Evolutionary conservation across 495 filamentous ascomycete species (phyloP).

Genomic region (Aspergillus hancockii): DNA sequence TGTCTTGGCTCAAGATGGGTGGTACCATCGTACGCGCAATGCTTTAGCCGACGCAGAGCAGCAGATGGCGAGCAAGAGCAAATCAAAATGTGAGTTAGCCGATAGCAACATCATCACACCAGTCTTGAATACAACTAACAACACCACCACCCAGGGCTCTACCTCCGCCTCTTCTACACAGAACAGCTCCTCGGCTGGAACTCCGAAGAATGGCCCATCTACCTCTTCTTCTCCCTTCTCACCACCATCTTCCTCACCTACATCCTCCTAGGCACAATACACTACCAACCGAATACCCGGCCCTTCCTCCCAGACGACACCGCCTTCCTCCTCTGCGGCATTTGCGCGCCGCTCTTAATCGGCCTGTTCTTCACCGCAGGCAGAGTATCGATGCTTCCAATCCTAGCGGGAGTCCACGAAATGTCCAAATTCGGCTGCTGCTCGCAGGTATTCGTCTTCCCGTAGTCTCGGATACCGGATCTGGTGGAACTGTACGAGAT

Average conservation of each 20-base stretch:
- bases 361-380: conserved; percentile 37
- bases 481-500: conserved; percentile 21
- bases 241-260: conserved; percentile 10
- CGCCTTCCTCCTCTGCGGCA: conserved; percentile 13
- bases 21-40: too few species aligned
- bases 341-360: conserved; percentile 33
- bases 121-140: too few species aligned
- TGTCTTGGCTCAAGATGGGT: too few species aligned
- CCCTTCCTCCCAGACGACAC: conserved; percentile 19
- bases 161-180: neutral
- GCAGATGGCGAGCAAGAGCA: too few species aligned
- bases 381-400: conserved; percentile 35
- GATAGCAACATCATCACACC: too few species aligned
- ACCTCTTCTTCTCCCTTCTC: neutral
- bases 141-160: too few species aligned
- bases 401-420: conserved; percentile 29
- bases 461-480: conserved; percentile 33
- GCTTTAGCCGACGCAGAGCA: too few species aligned
- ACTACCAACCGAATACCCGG: conserved; percentile 1
- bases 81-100: too few species aligned
- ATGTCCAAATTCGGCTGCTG: conserved; percentile 58
- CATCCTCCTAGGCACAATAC: conserved; percentile 11
- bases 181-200: neutral
- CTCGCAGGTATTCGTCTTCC: conserved; percentile 45
- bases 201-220: neutral